Conservation (phyloP, 495 filamentous ascomycete species). For the Usnea hakonensis region DNA sequence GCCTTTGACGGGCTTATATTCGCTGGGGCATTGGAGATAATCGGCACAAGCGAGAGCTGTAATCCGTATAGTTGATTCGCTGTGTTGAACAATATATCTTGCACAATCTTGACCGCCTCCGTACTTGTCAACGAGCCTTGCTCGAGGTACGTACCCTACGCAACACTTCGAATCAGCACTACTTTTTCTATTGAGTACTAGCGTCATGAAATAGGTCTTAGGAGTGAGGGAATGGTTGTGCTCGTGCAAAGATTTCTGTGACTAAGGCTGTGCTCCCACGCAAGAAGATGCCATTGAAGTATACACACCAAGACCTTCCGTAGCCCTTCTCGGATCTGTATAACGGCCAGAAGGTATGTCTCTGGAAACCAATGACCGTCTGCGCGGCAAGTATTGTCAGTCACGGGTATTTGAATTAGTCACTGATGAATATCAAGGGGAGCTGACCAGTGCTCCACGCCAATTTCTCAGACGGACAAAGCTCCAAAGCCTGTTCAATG, state of each 20-base stretch:
- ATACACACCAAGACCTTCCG: conserved; percentile 63
- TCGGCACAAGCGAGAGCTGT: conserved; percentile 6
- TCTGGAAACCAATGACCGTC: conserved; percentile 82
- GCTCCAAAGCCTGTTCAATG: conserved; percentile 64
- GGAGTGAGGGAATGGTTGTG: no score
- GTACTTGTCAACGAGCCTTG: conserved; percentile 45
- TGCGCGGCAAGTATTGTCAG: conserved; percentile 18
- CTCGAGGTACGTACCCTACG: conserved; percentile 53
- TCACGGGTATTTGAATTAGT: conserved; percentile 23
- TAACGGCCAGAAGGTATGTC: conserved; percentile 69
- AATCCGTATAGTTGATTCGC: conserved; percentile 60
- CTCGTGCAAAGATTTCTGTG: no score
- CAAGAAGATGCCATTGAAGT: no score
- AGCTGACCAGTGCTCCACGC: conserved; percentile 53
- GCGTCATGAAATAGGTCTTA: no score
- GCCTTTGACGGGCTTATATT: background rate
- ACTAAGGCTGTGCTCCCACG: no score
- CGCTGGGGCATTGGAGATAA: background rate
- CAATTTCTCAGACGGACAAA: conserved; percentile 68
- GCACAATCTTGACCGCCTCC: conserved; percentile 53
- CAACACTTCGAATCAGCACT: no score
- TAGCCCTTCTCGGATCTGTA: conserved; percentile 69
- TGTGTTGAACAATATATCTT: conserved; percentile 61
- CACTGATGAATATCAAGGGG: background rate
- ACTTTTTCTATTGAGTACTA: no score